A percentile compares a stretch with the other conserved stretches of the same genome.
phyloP scores from a whole-genome alignment of 345 rosid genomes.

The Eutrema yunnanense region DNA sequence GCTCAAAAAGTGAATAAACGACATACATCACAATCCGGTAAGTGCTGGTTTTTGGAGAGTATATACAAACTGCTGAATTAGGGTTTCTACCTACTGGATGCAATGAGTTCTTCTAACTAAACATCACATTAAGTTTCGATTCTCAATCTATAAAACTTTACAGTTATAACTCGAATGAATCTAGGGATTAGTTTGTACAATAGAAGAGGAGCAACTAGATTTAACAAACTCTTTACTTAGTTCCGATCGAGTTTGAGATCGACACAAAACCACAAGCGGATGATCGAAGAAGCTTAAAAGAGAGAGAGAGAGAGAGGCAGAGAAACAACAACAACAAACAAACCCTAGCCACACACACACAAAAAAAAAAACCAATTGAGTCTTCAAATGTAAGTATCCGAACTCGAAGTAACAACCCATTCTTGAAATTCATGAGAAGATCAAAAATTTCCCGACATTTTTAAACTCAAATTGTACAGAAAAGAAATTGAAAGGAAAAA shows the following conservation, averaged over 20 bases:
- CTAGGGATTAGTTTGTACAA: not conserved
- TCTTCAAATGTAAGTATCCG: slow-evolving; percentile 1
- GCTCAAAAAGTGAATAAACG: not conserved
- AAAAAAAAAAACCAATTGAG: not conserved
- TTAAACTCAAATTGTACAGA: not conserved
- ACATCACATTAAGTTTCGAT: not conserved
- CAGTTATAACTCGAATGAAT: not conserved
- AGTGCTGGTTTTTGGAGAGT: not conserved
- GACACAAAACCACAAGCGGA: not conserved
- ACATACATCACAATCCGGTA: not conserved
- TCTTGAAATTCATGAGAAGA: not conserved
- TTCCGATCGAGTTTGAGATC: not conserved
- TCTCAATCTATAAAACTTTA: not conserved
- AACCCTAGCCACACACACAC: not conserved
- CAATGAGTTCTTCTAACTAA: not conserved
- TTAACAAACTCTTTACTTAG: not conserved
- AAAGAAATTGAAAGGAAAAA: not conserved
- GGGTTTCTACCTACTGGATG: slow-evolving; percentile 1
- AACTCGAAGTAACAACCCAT: not conserved
- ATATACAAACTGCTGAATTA: not conserved
- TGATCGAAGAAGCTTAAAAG: slow-evolving; percentile 1
- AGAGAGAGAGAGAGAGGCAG: not conserved
- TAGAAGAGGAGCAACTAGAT: not conserved
- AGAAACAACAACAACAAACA: slow-evolving; percentile 10
- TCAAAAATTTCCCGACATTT: not conserved